Evolutionary conservation across 352 stramenopile species (phyloP).

Genomic region (Pythium monospermum): DNA sequence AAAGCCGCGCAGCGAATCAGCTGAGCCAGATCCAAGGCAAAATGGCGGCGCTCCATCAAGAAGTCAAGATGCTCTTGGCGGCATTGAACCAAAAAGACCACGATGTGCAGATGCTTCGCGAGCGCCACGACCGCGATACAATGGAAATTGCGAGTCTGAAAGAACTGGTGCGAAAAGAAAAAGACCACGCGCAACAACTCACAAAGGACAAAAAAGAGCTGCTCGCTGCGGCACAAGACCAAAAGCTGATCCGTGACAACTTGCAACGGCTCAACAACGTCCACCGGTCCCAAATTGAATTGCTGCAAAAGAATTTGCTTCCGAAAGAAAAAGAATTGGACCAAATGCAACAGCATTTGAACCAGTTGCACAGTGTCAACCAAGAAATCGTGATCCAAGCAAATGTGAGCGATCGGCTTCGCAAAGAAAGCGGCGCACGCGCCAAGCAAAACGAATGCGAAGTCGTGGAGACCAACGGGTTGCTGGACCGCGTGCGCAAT

Average conservation of each 20-base stretch:
- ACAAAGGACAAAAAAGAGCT: constrained; percentile 42
- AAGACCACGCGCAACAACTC: constrained; percentile 20
- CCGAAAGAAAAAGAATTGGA: constrained; percentile 62
- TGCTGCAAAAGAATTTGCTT: constrained; percentile 62
- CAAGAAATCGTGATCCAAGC: constrained; percentile 67
- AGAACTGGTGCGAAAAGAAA: constrained; percentile 35
- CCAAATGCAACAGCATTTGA: constrained; percentile 60
- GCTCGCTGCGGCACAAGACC: constrained; percentile 24
- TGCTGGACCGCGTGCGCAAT: constrained; percentile 42
- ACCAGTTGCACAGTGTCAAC: constrained; percentile 52
- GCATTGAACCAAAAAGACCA: constrained; percentile 58
- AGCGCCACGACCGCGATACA: constrained; percentile 22
- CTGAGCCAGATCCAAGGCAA: constrained; percentile 43
- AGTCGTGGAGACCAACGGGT: constrained; percentile 22
- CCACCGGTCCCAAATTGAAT: constrained; percentile 65
- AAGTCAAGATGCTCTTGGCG: constrained; percentile 66
- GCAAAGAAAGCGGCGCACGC: constrained; percentile 34
- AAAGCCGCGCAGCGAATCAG: constrained; percentile 31
- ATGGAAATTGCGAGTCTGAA: constrained; percentile 30
- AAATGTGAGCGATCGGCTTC: constrained; percentile 59
- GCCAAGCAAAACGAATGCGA: constrained; percentile 47
- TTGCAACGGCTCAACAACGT: constrained; percentile 64
- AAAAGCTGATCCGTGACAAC: constrained; percentile 41
- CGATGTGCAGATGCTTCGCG: constrained; percentile 32
- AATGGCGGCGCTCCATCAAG: constrained; percentile 48